These are phyloP conservation scores for Plasmodium cynomolgi DNA, from an alignment of 169 alveolate genomes.

Conservation along the genomic window DNA sequence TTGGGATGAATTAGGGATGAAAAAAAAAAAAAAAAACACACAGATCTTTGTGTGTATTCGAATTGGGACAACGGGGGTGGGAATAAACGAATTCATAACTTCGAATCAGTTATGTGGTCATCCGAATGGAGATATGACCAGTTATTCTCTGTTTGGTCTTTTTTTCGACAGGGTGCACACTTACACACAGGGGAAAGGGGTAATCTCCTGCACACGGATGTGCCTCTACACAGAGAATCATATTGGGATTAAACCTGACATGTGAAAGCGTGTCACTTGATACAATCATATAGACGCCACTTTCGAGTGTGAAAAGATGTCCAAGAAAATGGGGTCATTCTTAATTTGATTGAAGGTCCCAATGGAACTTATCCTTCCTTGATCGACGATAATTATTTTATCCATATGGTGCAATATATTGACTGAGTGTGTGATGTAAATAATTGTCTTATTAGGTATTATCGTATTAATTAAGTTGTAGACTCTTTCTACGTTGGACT, in stretches of 20 bases:
- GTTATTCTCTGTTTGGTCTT: not conserved
- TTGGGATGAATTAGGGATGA: not conserved
- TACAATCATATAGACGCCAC: not conserved
- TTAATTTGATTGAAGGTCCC: slow-evolving; percentile 43
- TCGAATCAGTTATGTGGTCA: not conserved
- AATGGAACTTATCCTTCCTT: slow-evolving; percentile 33
- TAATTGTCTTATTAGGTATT: slow-evolving; percentile 58
- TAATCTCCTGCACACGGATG: not conserved
- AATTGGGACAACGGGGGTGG: not conserved
- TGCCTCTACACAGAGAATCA: too few relatives aligned
- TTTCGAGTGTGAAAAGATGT: slow-evolving; percentile 9
- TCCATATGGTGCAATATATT: slow-evolving; percentile 35
- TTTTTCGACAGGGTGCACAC: not conserved
- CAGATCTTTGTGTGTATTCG: not conserved
- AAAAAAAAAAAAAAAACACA: not conserved
- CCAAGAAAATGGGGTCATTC: slow-evolving; percentile 16
- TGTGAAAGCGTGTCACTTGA: not conserved
- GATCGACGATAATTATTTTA: slow-evolving; percentile 41
- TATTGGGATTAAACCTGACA: too few relatives aligned
- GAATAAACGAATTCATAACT: not conserved
- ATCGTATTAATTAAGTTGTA: slow-evolving; percentile 26
- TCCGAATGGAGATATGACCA: not conserved
- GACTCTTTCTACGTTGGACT: slow-evolving; percentile 38
- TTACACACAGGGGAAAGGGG: too few relatives aligned
- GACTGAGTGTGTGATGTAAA: slow-evolving; percentile 42